These are phyloP conservation scores for Raddia guianensis DNA, from an alignment of 176 grass and related monocot genomes.

Conservation along the genomic window DNA sequence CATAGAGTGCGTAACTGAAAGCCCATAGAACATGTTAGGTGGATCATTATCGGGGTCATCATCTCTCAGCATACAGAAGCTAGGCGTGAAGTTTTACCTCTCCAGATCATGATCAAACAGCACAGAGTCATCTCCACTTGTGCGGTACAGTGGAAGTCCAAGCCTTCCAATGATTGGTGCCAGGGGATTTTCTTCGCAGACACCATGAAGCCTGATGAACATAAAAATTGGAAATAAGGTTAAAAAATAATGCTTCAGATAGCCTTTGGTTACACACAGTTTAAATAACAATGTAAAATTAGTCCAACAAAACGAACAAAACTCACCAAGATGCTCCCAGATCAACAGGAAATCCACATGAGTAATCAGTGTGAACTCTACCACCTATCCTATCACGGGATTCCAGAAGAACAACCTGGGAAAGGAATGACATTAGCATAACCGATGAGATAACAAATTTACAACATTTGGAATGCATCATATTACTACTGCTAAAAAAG, in stretches of 20 bases:
- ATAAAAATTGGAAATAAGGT: constrained; percentile 22
- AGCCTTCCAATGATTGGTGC: constrained; percentile 92
- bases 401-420: constrained; percentile 89
- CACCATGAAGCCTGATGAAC: constrained; percentile 85
- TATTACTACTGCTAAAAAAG: not conserved
- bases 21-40: constrained; percentile 34
- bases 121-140: constrained; percentile 92
- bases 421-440: constrained; percentile 38
- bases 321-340: constrained; percentile 95
- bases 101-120: constrained; percentile 97
- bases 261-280: not conserved
- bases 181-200: constrained; percentile 95
- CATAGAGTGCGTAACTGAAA: constrained; percentile 91
- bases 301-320: constrained; percentile 33
- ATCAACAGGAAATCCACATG: constrained; percentile 96
- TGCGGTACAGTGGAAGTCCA: constrained; percentile 89
- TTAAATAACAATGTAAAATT: not conserved
- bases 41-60: constrained; percentile 3
- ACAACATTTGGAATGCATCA: not conserved
- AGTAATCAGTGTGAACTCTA: constrained; percentile 89
- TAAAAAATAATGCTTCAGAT: constrained; percentile 11
- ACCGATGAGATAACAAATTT: not conserved
- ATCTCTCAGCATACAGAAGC: constrained; percentile 14
- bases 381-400: constrained; percentile 97
- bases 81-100: constrained; percentile 55